Percentiles rank a stretch among this genome's conserved stretches.
Conservation (phyloP, 176 grass and related monocot genomes). For the Zoysia pacifica region DNA sequence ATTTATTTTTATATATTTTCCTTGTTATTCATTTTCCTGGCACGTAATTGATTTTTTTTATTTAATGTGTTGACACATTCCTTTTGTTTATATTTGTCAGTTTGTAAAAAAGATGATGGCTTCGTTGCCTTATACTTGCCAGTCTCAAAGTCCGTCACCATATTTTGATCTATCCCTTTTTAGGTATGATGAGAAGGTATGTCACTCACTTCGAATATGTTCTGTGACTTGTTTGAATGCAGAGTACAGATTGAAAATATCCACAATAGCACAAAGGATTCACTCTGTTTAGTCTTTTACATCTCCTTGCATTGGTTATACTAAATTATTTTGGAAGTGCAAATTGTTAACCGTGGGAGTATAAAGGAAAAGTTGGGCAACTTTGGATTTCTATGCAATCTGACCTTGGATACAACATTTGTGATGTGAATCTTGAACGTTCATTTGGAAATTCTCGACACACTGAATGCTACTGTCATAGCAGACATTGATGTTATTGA, state of each 20-base stretch:
- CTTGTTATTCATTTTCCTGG: background rate
- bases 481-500: background rate
- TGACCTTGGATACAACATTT: background rate
- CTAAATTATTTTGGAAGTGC: background rate
- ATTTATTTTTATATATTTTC: slow-evolving; percentile 4
- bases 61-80: slow-evolving; percentile 27
- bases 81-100: slow-evolving; percentile 48
- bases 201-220: slow-evolving; percentile 25
- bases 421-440: background rate
- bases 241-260: background rate
- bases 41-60: background rate
- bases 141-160: slow-evolving; percentile 94
- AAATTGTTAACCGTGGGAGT: background rate
- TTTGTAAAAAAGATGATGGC: slow-evolving; percentile 95
- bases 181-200: slow-evolving; percentile 98
- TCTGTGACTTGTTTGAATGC: slow-evolving; percentile 23
- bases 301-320: background rate
- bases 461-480: background rate
- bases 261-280: background rate
- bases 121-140: slow-evolving; percentile 83
- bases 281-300: slow-evolving; percentile 1
- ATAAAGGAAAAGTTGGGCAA: background rate
- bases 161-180: slow-evolving; percentile 96
- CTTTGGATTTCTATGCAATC: background rate
- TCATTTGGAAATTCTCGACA: background rate